Base-by-base conservation (phyloP, 768 basidiomycete species). In the Sporobolomyces phaffii region DNA sequence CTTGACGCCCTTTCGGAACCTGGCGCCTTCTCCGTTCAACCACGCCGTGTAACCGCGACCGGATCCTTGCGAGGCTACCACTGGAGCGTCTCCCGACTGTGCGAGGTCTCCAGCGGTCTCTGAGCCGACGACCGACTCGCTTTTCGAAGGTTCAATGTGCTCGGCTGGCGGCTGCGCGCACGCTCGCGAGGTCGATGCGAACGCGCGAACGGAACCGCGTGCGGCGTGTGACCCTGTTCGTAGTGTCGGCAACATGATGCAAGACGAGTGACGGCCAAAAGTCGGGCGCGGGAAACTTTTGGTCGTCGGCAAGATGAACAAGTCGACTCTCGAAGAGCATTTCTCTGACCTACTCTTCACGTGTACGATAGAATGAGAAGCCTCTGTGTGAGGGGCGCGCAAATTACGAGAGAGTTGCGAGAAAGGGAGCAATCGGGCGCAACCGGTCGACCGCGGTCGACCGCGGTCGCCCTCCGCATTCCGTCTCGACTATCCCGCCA, bases 41-140 rank as follows among this genome's bases (percentile, higher is more conserved):
- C 70, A 72, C 10, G 70, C 66, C 26, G 56, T 56, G 63, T 34
- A 68, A 5, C 70, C 66, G 38, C 68, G 64, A 2, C 54, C 18
- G 18, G 20, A 14, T 31, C 11, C 44, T 6, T 34, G 28, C 3
- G n/a, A 18, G 1, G 61, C 0, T 13, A 6, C 43, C 0, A 5
- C 14, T 45, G 38, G 24, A 2, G 38, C 4, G 11, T 6, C 61
- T n/a, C 52, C 52, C 1, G 24, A 33, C 5, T 45, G 59, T 34
- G 62, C 49, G 20, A 56, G 13, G 24, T 54, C 49, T 52, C 8
- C 31, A 5, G 41, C 40, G 9, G 52, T 26, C 51, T 61, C 68
- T 15, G 65, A 61, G 40, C 41, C 44, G 43, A 61, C 18, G 47
- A 47, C 40, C 13, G 63, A 34, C 29, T 65, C 56, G n/a, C 41